phyloP scores from a whole-genome alignment of 108 stramenopile species.

The Cylindrotheca fusiformis region DNA sequence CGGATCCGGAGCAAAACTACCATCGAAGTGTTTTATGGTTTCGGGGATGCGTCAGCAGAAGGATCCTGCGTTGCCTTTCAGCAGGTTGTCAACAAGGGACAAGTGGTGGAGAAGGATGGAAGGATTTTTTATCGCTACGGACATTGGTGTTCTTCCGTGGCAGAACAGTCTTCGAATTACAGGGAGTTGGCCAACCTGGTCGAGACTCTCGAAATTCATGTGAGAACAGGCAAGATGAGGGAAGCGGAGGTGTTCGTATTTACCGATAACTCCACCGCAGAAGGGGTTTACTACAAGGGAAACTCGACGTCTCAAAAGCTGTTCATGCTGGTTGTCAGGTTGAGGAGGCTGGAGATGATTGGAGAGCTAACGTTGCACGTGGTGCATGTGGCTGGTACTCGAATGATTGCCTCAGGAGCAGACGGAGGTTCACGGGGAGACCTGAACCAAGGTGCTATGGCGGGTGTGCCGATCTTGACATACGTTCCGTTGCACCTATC shows the following conservation, averaged over 20 bases:
- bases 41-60: conserved; percentile 44
- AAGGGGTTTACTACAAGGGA: conserved; percentile 34
- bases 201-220: conserved; percentile 22
- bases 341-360: too few relatives aligned
- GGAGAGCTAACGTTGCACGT: conserved; percentile 13
- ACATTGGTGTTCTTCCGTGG: conserved; percentile 4
- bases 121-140: conserved; percentile 4
- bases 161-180: conserved; percentile 32
- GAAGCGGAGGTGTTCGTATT: conserved; percentile 42
- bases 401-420: too few relatives aligned
- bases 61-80: conserved; percentile 28
- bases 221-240: conserved; percentile 3
- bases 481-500: too few relatives aligned
- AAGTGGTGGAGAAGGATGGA: background rate
- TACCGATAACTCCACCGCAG: conserved; percentile 45
- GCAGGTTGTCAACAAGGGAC: background rate
- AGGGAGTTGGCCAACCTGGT: conserved; percentile 32
- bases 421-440: too few relatives aligned
- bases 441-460: too few relatives aligned
- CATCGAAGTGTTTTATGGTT: conserved; percentile 25
- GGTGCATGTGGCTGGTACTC: conserved; percentile 31
- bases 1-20: background rate
- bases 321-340: conserved; percentile 25
- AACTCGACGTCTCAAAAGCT: conserved; percentile 25
- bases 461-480: too few relatives aligned